phyloP scores from a whole-genome alignment of 768 basidiomycete genomes.

The Mycena floridula region DNA sequence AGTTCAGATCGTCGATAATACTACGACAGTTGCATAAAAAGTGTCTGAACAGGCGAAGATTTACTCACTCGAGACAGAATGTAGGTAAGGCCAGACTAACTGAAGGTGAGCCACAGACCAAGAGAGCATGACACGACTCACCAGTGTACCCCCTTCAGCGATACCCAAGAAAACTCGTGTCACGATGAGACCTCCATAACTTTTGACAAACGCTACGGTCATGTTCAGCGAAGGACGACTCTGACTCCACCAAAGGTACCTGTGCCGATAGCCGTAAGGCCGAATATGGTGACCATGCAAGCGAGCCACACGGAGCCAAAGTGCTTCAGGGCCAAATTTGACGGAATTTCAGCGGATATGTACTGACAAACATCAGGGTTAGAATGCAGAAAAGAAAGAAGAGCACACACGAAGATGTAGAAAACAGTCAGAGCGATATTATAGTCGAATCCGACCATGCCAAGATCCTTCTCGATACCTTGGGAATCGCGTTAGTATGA shows the following conservation, averaged over 20 bases:
- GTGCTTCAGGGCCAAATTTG: conserved; percentile 34
- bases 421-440: conserved; percentile 36
- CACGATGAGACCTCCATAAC: conserved; percentile 26
- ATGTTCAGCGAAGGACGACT: too few relatives aligned
- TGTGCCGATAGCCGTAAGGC: conserved; percentile 29
- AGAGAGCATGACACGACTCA: conserved; percentile 11
- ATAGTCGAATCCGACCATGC: conserved; percentile 33
- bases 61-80: conserved; percentile 27
- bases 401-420: conserved; percentile 29
- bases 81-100: conserved; percentile 32
- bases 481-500: conserved; percentile 10
- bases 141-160: conserved; percentile 36
- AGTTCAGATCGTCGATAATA: conserved; percentile 29
- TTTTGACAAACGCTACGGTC: conserved; percentile 34
- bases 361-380: conserved; percentile 18
- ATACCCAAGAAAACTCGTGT: conserved; percentile 34
- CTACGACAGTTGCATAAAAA: conserved; percentile 14
- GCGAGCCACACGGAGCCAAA: conserved; percentile 34
- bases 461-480: conserved; percentile 32
- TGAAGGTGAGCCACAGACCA: not conserved
- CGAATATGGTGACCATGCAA: conserved; percentile 30
- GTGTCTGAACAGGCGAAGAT: not conserved
- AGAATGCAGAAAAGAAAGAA: not conserved
- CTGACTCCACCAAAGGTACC: too few relatives aligned
- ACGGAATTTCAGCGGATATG: conserved; percentile 32